Conservation (phyloP, 495 filamentous ascomycete species). For the Aspergillus campestris region DNA sequence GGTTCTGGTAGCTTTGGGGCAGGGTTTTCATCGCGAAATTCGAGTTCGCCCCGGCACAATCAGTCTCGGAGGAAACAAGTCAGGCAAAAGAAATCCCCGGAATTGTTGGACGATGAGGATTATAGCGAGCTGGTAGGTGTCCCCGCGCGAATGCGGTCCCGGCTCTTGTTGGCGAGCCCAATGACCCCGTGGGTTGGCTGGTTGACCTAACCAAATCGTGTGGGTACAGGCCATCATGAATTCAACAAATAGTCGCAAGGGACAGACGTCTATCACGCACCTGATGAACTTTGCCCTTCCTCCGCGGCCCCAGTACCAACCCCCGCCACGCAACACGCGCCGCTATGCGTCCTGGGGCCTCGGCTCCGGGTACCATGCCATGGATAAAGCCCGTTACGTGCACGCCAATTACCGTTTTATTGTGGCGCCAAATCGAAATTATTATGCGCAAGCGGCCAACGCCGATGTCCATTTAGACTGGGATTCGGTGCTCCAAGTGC, state of each 20-base stretch:
- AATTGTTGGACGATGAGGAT: conserved; percentile 65
- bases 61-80: conserved; percentile 72
- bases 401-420: conserved; percentile 98
- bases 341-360: conserved; percentile 74
- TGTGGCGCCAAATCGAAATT: conserved; percentile 73
- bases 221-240: conserved; percentile 60
- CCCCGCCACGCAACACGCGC: conserved; percentile 47
- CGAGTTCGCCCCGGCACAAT: conserved; percentile 54
- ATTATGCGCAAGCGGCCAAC: conserved; percentile 71
- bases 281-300: conserved; percentile 86
- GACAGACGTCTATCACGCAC: conserved; percentile 94
- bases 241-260: conserved; percentile 75
- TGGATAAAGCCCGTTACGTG: conserved; percentile 90
- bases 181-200: conserved; percentile 1
- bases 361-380: conserved; percentile 84
- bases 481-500: conserved; percentile 80
- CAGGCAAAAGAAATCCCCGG: conserved; percentile 47
- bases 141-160: background rate
- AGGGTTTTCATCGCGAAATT: conserved; percentile 45
- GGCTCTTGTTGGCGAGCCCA: background rate
- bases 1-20: conserved; percentile 56
- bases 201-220: conserved; percentile 11
- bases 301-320: conserved; percentile 59
- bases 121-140: conserved; percentile 67
- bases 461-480: conserved; percentile 89